These are phyloP conservation scores for Onygenales sp. DNA, from an alignment of 2,329 filamentous ascomycete genomes.

Conservation along the genomic window DNA sequence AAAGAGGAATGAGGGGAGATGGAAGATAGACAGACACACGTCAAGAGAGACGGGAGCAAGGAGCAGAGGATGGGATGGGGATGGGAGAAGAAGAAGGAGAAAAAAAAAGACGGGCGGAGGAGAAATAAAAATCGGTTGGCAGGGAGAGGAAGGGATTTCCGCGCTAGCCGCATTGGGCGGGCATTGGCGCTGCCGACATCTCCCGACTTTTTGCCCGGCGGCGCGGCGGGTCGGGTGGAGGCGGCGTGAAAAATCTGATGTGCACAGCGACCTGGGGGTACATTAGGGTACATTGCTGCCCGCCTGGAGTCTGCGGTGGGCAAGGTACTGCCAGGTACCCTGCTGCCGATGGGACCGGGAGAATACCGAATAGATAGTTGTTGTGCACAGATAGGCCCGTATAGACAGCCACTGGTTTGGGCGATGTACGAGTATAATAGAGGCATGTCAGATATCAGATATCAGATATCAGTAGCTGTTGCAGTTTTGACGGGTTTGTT, in stretches of 20 bases:
- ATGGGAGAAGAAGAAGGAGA: slow-evolving; percentile 20
- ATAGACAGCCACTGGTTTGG: too few relatives aligned
- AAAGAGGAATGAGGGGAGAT: slow-evolving; percentile 28
- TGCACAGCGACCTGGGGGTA: background rate
- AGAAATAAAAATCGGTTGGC: slow-evolving; percentile 5
- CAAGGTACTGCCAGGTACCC: background rate
- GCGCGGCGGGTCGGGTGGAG: background rate
- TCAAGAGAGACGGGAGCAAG: slow-evolving; percentile 10
- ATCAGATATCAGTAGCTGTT: too few relatives aligned
- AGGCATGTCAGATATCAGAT: too few relatives aligned
- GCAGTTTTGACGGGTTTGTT: too few relatives aligned
- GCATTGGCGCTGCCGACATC: slow-evolving; percentile 9
- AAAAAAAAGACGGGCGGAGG: slow-evolving; percentile 17
- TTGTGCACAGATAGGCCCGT: too few relatives aligned
- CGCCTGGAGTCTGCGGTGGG: background rate
- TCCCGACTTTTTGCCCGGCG: slow-evolving; percentile 6
- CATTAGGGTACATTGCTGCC: background rate
- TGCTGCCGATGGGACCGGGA: background rate
- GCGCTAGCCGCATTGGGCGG: slow-evolving; percentile 9
- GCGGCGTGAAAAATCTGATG: background rate
- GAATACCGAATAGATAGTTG: too few relatives aligned
- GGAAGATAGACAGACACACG: slow-evolving; percentile 20
- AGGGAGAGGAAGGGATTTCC: slow-evolving; percentile 7
- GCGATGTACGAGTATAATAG: background rate
- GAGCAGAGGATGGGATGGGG: slow-evolving; percentile 26